Conservation (phyloP, 371 early-diverging fungal genomes). For the Mucor circinelloides region DNA sequence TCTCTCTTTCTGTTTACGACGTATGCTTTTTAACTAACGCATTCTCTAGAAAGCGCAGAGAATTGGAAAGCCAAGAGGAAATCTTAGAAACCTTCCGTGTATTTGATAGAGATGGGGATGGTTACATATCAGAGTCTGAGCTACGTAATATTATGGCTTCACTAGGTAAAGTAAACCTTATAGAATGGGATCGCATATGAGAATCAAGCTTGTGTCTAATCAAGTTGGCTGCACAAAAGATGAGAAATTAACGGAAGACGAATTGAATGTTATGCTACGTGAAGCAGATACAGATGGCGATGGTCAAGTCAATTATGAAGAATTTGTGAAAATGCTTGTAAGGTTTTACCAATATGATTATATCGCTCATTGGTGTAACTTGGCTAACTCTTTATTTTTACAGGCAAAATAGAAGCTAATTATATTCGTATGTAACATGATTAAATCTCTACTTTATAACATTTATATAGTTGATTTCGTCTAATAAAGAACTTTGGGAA, state of each 20-base stretch:
- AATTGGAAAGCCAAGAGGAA: slow-evolving; percentile 17
- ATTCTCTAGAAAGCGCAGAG: slow-evolving; percentile 18
- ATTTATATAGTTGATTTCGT: background rate
- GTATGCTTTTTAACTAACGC: background rate
- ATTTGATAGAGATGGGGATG: slow-evolving; percentile 42
- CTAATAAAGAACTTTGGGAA: background rate
- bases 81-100: slow-evolving; percentile 27
- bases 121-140: slow-evolving; percentile 73
- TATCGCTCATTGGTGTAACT: slow-evolving; percentile 11
- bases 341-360: slow-evolving; percentile 7
- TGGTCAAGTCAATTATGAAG: slow-evolving; percentile 88
- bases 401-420: background rate
- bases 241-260: slow-evolving; percentile 78
- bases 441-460: background rate
- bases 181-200: background rate
- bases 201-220: background rate
- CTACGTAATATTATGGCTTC: slow-evolving; percentile 64
- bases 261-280: slow-evolving; percentile 82
- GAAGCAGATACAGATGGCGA: slow-evolving; percentile 86
- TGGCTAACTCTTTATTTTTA: background rate
- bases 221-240: slow-evolving; percentile 31
- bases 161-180: background rate
- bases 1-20: background rate
- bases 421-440: background rate
- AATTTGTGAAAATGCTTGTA: slow-evolving; percentile 91